These are phyloP conservation scores for Effrenium voratum DNA, from an alignment of 73 alveolate species.

Conservation along the genomic window DNA sequence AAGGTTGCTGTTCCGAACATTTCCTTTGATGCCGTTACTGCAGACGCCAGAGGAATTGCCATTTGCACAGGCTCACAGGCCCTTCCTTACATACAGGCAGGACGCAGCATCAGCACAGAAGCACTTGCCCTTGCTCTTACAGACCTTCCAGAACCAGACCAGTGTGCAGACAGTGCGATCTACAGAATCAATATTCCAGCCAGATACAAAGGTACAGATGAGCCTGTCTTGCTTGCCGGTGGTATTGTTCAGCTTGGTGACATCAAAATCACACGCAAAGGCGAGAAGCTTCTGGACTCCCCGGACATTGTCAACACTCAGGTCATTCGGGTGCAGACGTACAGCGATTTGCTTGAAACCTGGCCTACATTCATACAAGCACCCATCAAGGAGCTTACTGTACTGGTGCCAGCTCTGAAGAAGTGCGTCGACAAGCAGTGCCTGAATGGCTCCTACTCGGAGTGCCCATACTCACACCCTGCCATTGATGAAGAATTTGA, in stretches of 20 bases:
- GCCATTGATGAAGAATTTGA: neutral
- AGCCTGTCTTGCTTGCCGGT: neutral
- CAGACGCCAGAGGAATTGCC: neutral
- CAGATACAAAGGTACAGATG: neutral
- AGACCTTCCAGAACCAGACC: neutral
- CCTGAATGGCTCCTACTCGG: too few relatives aligned
- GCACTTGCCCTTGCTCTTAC: neutral
- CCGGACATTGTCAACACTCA: neutral
- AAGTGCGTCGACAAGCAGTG: neutral
- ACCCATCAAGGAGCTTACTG: neutral
- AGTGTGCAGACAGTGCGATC: neutral
- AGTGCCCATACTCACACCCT: neutral
- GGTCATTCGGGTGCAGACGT: neutral
- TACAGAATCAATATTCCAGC: neutral
- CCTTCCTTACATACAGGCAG: neutral
- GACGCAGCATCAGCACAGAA: neutral
- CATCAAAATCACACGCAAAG: neutral
- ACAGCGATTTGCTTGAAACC: neutral
- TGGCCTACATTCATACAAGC: neutral
- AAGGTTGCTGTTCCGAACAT: neutral
- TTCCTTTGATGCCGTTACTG: neutral
- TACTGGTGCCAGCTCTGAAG: neutral
- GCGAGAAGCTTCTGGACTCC: neutral
- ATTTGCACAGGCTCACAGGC: neutral
- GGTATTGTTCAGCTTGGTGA: neutral